Base-by-base conservation (phyloP, 371 early-diverging fungal species). In the Mortierella sp. region DNA sequence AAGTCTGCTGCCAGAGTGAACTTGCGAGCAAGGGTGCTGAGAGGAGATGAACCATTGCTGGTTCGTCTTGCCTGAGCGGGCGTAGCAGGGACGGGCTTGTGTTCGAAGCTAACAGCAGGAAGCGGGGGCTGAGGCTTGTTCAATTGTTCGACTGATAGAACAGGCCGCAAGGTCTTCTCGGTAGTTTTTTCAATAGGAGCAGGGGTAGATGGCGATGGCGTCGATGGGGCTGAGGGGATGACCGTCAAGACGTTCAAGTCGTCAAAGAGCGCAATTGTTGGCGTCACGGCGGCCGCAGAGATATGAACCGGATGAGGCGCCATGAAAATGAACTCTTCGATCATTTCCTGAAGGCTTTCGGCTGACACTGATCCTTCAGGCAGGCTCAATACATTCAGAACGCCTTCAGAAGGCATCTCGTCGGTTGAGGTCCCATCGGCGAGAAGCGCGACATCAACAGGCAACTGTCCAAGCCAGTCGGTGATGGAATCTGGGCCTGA, bases 41-140 rank as follows among this genome's bases (percentile, higher is more conserved):
- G 71, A 0, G 82, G 76, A 6, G 83, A 82, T 14, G 79, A 45
- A 47, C 60, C 68, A 38, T 16, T 42, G 16, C 45, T 52, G 24
- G 75, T n/a, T 52, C 34, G 44, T n/a, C 54, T 72, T 70, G 71
- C 13, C 19, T 50, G 44, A 28, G 31, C 8, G 31, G 75, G 75
- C 24, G 52, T 14, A 9, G 47, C 24, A 16, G 76, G 79, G 5
- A 63, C 44, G 28, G 75, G 77, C 11, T 79, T 77, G 71, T 70
- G 34, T 3, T 73, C 52, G 34, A 76, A 52, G 26, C 58, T 54
- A 8, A 68, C 47, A 50, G 58, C 14, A 24, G 86, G 86, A 24
- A 86, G 50, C 0, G 82, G 80, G 16, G 86, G 86, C 38, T 86
- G 86, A 44, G 86, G 86, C 63, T 86, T 86, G 74, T 86, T 82